Percentiles rank a stretch among this genome's conserved stretches.
phyloP scores from a whole-genome alignment of 1,284 basidiomycete genomes.

The Blastosporella zonata region DNA sequence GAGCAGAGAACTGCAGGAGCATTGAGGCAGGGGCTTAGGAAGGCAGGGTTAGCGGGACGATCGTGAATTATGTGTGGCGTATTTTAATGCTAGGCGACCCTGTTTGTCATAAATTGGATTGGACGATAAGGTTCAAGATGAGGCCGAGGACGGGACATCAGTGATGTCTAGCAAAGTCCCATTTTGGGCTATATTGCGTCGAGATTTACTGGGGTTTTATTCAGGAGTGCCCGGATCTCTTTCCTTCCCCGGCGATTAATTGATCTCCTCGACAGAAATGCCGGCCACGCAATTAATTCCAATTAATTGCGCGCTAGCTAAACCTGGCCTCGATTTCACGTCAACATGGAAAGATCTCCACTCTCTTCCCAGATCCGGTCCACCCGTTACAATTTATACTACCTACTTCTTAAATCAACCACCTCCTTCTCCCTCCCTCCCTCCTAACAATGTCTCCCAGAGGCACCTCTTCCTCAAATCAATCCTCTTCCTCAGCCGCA shows the following conservation, averaged over 20 bases:
- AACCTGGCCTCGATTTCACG: constrained; percentile 18
- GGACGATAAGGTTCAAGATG: constrained; percentile 38
- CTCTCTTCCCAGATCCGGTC: constrained; percentile 34
- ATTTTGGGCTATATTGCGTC: constrained; percentile 18
- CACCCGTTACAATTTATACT: constrained; percentile 32
- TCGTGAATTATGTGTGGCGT: constrained; percentile 18
- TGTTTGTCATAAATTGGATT: constrained; percentile 23
- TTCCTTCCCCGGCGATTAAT: constrained; percentile 28
- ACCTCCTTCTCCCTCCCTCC: constrained; percentile 22
- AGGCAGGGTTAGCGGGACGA: constrained; percentile 38
- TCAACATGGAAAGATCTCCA: constrained; percentile 36
- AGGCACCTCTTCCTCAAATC: constrained; percentile 27
- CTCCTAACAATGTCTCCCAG: constrained; percentile 50
- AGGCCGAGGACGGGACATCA: not conserved
- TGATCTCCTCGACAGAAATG: constrained; percentile 26
- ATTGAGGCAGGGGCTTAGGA: constrained; percentile 60
- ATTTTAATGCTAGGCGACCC: not conserved
- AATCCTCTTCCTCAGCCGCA: constrained; percentile 32
- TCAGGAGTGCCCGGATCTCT: constrained; percentile 24
- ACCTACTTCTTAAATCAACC: constrained; percentile 32
- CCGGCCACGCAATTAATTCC: constrained; percentile 20
- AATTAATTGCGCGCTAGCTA: constrained; percentile 11
- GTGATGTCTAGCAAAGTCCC: constrained; percentile 1
- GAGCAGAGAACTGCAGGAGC: constrained; percentile 88
- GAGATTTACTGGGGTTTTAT: constrained; percentile 4